Percentiles rank a stretch among this genome's conserved stretches.
Conservation (phyloP, 768 basidiomycete genomes). For the Hypsizygus marmoreus region DNA sequence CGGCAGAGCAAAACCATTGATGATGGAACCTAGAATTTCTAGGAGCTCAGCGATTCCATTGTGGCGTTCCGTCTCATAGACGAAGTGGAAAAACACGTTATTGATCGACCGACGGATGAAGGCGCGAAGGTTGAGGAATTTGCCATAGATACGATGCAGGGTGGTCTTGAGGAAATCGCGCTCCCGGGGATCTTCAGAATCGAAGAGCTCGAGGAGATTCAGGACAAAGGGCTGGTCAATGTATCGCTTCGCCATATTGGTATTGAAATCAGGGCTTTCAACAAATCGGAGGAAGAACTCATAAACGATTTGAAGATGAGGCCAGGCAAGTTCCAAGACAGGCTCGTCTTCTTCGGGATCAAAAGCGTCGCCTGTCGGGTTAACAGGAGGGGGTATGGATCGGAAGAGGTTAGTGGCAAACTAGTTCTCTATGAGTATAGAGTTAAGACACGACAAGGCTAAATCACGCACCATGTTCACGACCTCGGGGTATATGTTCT, state of each 20-base stretch:
- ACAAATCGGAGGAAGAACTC: conserved; percentile 99
- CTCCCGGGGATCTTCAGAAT: conserved; percentile 97
- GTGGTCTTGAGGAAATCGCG: conserved; percentile 99
- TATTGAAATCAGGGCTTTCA: conserved; percentile 97
- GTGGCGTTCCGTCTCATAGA: conserved; percentile 98
- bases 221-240: conserved; percentile 96
- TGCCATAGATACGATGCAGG: conserved; percentile 97
- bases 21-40: conserved; percentile 98
- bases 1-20: conserved; percentile 97
- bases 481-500: conserved; percentile 97
- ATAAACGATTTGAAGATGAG: conserved; percentile 98
- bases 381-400: conserved; percentile 99
- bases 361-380: conserved; percentile 97
- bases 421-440: conserved; percentile 40
- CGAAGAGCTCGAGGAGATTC: conserved; percentile 95
- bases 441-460: conserved; percentile 8
- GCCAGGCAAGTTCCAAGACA: conserved; percentile 98
- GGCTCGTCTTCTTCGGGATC: conserved; percentile 99
- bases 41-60: conserved; percentile 98
- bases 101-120: conserved; percentile 99
- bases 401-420: conserved; percentile 99
- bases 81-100: conserved; percentile 98
- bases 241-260: conserved; percentile 95
- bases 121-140: conserved; percentile 97
- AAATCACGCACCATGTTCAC: conserved; percentile 83